Base-by-base conservation (phyloP, 257 asterid genomes). In the Henckelia pumila region DNA sequence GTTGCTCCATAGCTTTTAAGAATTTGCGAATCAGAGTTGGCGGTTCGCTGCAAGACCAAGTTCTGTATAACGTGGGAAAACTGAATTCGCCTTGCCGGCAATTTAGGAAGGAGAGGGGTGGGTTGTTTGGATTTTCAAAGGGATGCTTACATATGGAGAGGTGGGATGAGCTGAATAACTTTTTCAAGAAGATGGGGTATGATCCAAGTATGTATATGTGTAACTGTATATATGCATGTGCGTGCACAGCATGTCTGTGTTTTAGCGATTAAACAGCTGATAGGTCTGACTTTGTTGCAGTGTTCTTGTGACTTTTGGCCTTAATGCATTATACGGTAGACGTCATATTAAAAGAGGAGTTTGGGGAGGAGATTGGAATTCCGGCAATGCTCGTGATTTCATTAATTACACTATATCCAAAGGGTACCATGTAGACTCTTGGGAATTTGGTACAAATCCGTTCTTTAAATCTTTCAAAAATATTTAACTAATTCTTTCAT, bases 11-110 rank as follows among this genome's bases (percentile, higher is more conserved):
- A 94, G 97, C 95, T 79, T 94, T 94, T 83, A 77, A 82, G 85
- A 75, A 28, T 69, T 79, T 94, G 88, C 84, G 99, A 75, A 37
- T 94, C 67, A 79, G 99, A 67, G 78, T 91, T 16, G 97, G 97
- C 40, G 99, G 99, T 76, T 94, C 99, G 14, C 80, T 94, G 85
- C 99, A 94, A 85, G 96, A 94, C 66, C 95, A 84, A 88, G 95
- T 91, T 26, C 21, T 81, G 44, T 94, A 94, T 73, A 71, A 74
- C 30, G 88, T 94, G 35, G 97, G 91, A 44, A 84, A 81, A 64
- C 62, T 69, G 32, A 72, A 75, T 22, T 61, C 83, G 47, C 80
- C 86, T 68, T 94, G 99, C 76, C 69, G 59, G n/a, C 75, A 84
- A 20, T 88, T 94, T 71, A 75, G 16, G 20, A 81, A 84, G 84